Evolutionary conservation across 1,284 basidiomycete genomes (phyloP).

Genomic region (Leccinum griseonigrum): DNA sequence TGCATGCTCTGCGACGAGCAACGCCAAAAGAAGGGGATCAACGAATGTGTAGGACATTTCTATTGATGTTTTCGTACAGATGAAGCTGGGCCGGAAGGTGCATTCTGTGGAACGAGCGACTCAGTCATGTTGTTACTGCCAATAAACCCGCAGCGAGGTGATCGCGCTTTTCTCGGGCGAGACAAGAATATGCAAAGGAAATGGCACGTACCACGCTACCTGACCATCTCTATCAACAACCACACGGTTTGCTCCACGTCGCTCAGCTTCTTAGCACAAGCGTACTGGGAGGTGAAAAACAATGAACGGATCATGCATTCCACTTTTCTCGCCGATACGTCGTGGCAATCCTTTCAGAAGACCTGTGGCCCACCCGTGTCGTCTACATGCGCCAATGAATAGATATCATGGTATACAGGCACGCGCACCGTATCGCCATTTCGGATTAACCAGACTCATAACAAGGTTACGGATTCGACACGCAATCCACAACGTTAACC

Average conservation of each 20-base stretch:
- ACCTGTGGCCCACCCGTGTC: slow-evolving; percentile 43
- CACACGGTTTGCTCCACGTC: no score
- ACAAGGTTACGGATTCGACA: slow-evolving; percentile 82
- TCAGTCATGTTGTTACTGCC: slow-evolving; percentile 61
- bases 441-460: slow-evolving; percentile 72
- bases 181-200: no score
- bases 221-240: no score
- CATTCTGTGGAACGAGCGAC: slow-evolving; percentile 46
- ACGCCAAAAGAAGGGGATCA: slow-evolving; percentile 94
- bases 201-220: no score
- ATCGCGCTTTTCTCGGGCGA: no score
- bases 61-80: slow-evolving; percentile 65
- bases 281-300: no score
- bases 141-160: slow-evolving; percentile 48
- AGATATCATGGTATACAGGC: no score
- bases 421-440: slow-evolving; percentile 70
- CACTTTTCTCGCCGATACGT: no score
- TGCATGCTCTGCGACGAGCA: slow-evolving; percentile 91
- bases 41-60: slow-evolving; percentile 86
- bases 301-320: no score
- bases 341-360: slow-evolving; percentile 77
- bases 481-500: slow-evolving; percentile 79
- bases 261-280: no score
- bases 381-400: neutral
- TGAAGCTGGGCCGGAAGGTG: slow-evolving; percentile 67